phyloP scores from a whole-genome alignment of 2,329 filamentous ascomycete species.

The Alternaria sp. region DNA sequence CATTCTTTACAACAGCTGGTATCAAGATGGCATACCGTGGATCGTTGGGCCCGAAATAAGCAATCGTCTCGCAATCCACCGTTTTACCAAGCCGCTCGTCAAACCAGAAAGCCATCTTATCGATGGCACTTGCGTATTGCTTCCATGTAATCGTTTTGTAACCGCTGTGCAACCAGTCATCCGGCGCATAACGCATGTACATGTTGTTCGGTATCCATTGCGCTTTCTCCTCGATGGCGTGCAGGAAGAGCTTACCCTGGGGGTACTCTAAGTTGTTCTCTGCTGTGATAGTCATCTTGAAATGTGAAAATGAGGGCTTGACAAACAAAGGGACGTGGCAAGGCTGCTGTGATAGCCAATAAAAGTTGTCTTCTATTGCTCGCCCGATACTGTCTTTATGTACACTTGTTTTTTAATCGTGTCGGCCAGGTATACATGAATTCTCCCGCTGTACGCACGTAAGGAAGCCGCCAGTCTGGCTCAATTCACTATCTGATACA shows the following conservation, averaged over 20 bases:
- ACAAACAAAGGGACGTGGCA: neutral
- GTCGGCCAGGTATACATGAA: neutral
- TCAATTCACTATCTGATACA: neutral
- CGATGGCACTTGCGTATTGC: conserved; percentile 3
- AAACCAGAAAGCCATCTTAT: conserved; percentile 25
- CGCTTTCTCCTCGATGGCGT: conserved; percentile 24
- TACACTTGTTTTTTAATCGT: neutral
- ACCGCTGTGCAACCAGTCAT: neutral
- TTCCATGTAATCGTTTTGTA: neutral
- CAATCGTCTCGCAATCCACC: conserved; percentile 10
- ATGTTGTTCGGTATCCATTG: conserved; percentile 15
- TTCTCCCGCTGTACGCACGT: neutral
- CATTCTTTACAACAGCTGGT: neutral
- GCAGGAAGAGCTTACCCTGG: conserved; percentile 7
- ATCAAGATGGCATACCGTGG: neutral
- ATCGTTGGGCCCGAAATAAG: conserved; percentile 22
- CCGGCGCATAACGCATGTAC: conserved; percentile 17
- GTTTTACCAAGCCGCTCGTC: conserved; percentile 19
- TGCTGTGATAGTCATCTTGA: neutral
- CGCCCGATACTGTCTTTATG: neutral
- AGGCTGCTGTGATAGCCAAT: neutral
- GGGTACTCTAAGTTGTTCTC: neutral
- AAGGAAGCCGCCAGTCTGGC: neutral
- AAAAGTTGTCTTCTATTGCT: neutral
- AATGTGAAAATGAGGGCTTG: neutral